A percentile compares a stretch with the other conserved stretches of the same genome.
Evolutionary conservation across 805 yeast genomes (phyloP).

Genomic region (Schwanniomyces polymorphus): DNA sequence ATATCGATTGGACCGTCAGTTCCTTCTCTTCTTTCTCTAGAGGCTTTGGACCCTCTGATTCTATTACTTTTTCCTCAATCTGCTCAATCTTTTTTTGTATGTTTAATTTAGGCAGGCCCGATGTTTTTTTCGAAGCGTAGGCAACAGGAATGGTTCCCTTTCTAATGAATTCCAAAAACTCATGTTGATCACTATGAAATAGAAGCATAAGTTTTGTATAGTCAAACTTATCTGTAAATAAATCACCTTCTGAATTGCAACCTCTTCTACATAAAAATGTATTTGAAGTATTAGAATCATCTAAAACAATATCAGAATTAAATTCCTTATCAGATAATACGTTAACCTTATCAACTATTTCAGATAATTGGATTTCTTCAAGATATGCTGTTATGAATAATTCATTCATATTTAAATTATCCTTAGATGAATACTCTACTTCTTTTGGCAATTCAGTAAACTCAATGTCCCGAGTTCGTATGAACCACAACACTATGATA

Average conservation of each 20-base stretch:
- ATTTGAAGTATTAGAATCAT: slow-evolving; percentile 29
- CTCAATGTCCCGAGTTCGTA: slow-evolving; percentile 42
- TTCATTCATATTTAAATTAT: slow-evolving; percentile 38
- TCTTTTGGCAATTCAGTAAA: slow-evolving; percentile 16
- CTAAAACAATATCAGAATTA: slow-evolving; percentile 24
- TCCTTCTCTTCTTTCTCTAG: slow-evolving; percentile 7
- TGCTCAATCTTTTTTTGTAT: slow-evolving; percentile 6
- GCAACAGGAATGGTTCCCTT: slow-evolving; percentile 25
- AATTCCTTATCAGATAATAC: slow-evolving; percentile 42
- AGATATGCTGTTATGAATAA: slow-evolving; percentile 54
- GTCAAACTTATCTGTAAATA: slow-evolving; percentile 37
- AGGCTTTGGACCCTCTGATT: not conserved
- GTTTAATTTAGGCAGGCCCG: slow-evolving; percentile 2
- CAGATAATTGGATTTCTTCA: slow-evolving; percentile 41
- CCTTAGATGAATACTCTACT: slow-evolving; percentile 11
- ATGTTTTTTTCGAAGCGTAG: slow-evolving; percentile 9
- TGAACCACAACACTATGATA: slow-evolving; percentile 48
- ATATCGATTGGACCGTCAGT: not conserved
- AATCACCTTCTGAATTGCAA: slow-evolving; percentile 34
- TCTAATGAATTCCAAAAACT: slow-evolving; percentile 30
- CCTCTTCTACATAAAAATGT: slow-evolving; percentile 44
- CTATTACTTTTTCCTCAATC: slow-evolving; percentile 1
- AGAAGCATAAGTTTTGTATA: slow-evolving; percentile 30
- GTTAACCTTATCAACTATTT: slow-evolving; percentile 45
- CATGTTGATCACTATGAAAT: slow-evolving; percentile 22